Conservation (phyloP, 257 asterid species). For the Solanum ossicruentum region DNA sequence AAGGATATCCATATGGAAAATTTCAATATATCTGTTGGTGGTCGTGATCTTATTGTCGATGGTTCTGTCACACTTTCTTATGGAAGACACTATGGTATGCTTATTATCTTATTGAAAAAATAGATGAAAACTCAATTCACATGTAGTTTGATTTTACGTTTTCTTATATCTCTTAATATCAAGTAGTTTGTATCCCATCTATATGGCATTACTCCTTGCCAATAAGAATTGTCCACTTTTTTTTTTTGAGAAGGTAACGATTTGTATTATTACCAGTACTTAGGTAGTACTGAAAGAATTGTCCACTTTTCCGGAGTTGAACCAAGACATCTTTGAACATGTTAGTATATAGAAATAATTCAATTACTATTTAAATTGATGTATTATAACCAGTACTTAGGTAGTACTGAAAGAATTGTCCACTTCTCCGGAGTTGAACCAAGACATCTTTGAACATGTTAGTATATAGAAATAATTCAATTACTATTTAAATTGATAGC, state of each 20-base stretch:
- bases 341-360: background rate
- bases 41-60: constrained; percentile 91
- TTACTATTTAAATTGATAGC: background rate
- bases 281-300: background rate
- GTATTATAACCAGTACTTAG: no score
- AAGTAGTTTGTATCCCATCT: background rate
- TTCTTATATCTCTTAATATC: background rate
- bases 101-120: background rate
- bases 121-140: background rate
- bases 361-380: background rate
- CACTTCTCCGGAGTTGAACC: background rate
- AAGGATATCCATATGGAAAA: constrained; percentile 94
- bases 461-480: background rate
- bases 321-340: background rate
- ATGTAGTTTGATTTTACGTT: background rate
- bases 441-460: background rate
- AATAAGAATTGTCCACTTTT: background rate
- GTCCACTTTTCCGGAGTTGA: background rate
- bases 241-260: no score
- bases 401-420: background rate
- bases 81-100: constrained; percentile 97
- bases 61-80: constrained; percentile 74
- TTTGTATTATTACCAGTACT: no score
- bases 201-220: background rate
- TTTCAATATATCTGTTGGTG: constrained; percentile 89